phyloP scores from a whole-genome alignment of 2,329 filamentous ascomycete genomes.

The Aureobasidium zeae region DNA sequence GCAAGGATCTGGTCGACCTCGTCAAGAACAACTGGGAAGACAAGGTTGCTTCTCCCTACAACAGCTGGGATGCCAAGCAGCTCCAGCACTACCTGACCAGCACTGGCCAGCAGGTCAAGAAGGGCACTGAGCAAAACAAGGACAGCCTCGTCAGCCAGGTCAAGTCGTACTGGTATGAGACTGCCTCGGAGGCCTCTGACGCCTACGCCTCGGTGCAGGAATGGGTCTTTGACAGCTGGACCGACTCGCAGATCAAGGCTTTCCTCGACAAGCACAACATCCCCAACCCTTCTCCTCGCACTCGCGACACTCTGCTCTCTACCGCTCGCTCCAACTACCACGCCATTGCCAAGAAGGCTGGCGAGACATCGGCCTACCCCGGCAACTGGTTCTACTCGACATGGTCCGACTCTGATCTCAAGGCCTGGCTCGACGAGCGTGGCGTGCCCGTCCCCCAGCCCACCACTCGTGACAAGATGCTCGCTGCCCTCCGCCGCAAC shows the following conservation, averaged over 20 bases:
- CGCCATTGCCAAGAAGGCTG: conserved; percentile 59
- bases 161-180: conserved; percentile 66
- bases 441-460: conserved; percentile 82
- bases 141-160: conserved; percentile 61
- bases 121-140: conserved; percentile 57
- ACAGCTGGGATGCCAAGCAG: conserved; percentile 62
- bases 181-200: conserved; percentile 64
- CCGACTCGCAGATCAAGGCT: conserved; percentile 83
- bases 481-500: conserved; percentile 84
- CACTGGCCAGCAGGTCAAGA: conserved; percentile 62
- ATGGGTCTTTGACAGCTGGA: conserved; percentile 95
- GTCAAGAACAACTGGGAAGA: conserved; percentile 83
- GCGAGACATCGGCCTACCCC: conserved; percentile 75
- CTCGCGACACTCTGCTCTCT: conserved; percentile 71
- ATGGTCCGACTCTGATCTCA: conserved; percentile 90
- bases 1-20: conserved; percentile 87
- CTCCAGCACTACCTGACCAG: conserved; percentile 58
- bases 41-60: conserved; percentile 66
- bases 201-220: conserved; percentile 66
- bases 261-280: conserved; percentile 86
- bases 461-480: conserved; percentile 71
- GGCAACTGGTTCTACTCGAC: conserved; percentile 88
- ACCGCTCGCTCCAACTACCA: conserved; percentile 77
- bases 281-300: conserved; percentile 77
- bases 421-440: conserved; percentile 83